Evolutionary conservation across 306 rosid genomes (phyloP), one percentile per base, ranked within the genome.

Genomic region (Inga leiocalycina): DNA sequence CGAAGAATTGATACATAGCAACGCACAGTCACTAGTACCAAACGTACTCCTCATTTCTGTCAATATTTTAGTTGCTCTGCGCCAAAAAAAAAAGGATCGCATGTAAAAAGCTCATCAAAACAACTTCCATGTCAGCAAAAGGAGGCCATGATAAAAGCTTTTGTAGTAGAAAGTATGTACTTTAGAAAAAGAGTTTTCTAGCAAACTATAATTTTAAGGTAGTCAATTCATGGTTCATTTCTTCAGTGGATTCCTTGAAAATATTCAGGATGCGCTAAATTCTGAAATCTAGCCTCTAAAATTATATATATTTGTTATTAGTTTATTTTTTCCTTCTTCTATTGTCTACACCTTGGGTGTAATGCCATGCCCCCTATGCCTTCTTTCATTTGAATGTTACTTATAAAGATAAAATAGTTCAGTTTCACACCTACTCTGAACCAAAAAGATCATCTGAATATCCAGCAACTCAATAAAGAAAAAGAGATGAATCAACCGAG

Each of bases 1-100:
- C 76, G 98, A 90, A 76, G 99, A 94, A 86, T 97, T 97, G 76
- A 97, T 91, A 78, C 92, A 90, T 74, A 97, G 91, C 85, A 97
- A 82, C 27, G 83, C 86, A 86, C 93, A 97, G 77, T 90, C 95
- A 81, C 81, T 87, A 52, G 94, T 35, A 51, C 99, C 98, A 88
- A 97, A 97, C 22, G 97, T 82, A 78, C 83, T 89, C 92, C 88
- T 89, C 98, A 94, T 94, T 67, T 97, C 97, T 56, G 91, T 80
- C 80, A 97, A 84, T 64, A 87, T 85, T 90, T 89, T 97, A 79
- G 84, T 89, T 77, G 95, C 97, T 81, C 98, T 97, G 92, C 77
- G 3, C 43, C 43, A 54, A 79, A 80, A 77, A 1, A 24, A 82
- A 67, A n/a, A 75, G 62, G 71, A 16, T 13, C 7, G 69, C 69